These are phyloP conservation scores for Agrocybe pediades DNA, from an alignment of 768 basidiomycete species.

Conservation along the genomic window DNA sequence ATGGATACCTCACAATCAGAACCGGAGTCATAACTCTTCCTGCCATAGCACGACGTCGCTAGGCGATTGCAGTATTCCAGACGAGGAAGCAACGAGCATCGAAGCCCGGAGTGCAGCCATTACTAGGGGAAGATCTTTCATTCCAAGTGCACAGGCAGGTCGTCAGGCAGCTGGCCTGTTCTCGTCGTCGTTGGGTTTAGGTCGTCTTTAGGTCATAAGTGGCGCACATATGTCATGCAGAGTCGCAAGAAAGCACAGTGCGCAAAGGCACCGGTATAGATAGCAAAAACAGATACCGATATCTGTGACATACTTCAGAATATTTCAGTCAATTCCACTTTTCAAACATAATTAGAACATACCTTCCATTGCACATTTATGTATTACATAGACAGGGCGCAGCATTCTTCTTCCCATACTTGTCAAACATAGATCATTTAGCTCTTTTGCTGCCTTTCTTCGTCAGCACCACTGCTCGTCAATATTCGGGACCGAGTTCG, in stretches of 20 bases:
- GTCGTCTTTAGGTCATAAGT: not conserved
- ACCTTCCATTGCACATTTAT: too few relatives aligned
- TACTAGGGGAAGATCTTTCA: not conserved
- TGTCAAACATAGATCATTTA: too few relatives aligned
- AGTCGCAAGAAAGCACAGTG: not conserved
- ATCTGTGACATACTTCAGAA: too few relatives aligned
- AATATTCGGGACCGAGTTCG: too few relatives aligned
- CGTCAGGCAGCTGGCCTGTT: not conserved
- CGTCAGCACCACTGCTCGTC: too few relatives aligned
- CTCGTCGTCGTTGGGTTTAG: not conserved
- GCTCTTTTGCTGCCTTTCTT: too few relatives aligned
- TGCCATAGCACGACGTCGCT: too few relatives aligned
- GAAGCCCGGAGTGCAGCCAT: not conserved
- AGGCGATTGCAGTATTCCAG: not conserved
- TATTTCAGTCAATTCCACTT: too few relatives aligned
- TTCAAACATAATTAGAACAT: too few relatives aligned
- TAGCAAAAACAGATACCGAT: slow-evolving; percentile 5
- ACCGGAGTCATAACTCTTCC: too few relatives aligned
- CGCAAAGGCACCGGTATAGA: not conserved
- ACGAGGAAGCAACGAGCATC: not conserved
- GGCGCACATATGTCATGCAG: not conserved
- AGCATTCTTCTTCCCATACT: too few relatives aligned
- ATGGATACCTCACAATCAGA: not conserved
- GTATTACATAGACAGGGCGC: too few relatives aligned
- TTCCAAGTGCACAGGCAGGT: not conserved